These are phyloP conservation scores for Deinandra increscens DNA, from an alignment of 129 eudicot species.

Conservation along the genomic window DNA sequence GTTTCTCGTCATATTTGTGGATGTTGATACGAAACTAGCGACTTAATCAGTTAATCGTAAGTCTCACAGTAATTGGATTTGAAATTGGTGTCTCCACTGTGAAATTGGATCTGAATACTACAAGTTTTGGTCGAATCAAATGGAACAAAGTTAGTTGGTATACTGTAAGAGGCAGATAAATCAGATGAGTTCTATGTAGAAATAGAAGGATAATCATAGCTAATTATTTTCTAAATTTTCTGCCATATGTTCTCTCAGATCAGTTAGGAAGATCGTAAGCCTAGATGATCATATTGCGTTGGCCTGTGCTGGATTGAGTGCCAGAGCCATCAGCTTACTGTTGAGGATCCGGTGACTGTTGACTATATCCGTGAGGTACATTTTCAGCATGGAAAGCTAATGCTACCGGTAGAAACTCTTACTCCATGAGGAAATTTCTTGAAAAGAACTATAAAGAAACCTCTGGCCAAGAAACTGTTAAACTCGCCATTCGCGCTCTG, in stretches of 20 bases:
- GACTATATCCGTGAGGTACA: slow-evolving; percentile 93
- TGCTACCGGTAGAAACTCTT: slow-evolving; percentile 90
- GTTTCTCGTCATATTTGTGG: not conserved
- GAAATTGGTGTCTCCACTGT: too few relatives aligned
- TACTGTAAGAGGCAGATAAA: too few relatives aligned
- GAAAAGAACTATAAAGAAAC: slow-evolving; percentile 91
- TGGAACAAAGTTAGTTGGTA: not conserved
- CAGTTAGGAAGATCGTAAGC: slow-evolving; percentile 82
- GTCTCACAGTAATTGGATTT: too few relatives aligned
- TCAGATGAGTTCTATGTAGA: not conserved
- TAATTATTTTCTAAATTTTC: slow-evolving; percentile 8
- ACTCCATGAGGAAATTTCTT: slow-evolving; percentile 74
- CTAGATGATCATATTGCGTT: slow-evolving; percentile 84
- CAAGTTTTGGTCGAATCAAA: too few relatives aligned
- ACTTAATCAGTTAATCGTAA: too few relatives aligned
- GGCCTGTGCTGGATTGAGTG: slow-evolving; percentile 95
- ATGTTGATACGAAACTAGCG: too few relatives aligned
- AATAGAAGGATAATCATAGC: not conserved
- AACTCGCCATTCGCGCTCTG: slow-evolving; percentile 78
- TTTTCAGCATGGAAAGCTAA: slow-evolving; percentile 98
- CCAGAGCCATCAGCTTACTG: slow-evolving; percentile 84
- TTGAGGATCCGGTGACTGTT: slow-evolving; percentile 88
- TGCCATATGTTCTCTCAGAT: slow-evolving; percentile 46
- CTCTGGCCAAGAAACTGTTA: slow-evolving; percentile 81
- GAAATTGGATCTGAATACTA: too few relatives aligned